These are phyloP conservation scores for Salvia rosmarinus DNA, from an alignment of 257 asterid species.

Conservation along the genomic window DNA sequence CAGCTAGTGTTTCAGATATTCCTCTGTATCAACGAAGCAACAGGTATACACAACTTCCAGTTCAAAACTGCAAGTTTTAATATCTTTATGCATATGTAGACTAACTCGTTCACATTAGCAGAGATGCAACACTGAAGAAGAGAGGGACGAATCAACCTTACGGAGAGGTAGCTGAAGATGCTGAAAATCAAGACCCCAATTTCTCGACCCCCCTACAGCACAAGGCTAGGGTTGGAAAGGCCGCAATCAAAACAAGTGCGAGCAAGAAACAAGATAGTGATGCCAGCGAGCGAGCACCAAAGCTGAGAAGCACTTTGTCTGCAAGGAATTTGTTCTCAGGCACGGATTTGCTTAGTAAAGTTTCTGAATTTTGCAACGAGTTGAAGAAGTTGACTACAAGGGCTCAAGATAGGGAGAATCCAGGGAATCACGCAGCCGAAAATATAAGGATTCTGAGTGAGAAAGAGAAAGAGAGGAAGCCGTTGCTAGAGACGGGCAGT, in stretches of 20 bases:
- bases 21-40: slow-evolving; percentile 61
- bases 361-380: slow-evolving; percentile 86
- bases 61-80: slow-evolving; percentile 5
- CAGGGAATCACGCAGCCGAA: slow-evolving; percentile 18
- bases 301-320: slow-evolving; percentile 78
- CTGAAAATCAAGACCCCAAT: slow-evolving; percentile 79
- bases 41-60: slow-evolving; percentile 50
- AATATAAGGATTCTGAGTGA: slow-evolving; percentile 35
- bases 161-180: slow-evolving; percentile 48
- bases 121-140: slow-evolving; percentile 78
- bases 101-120: slow-evolving; percentile 37
- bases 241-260: slow-evolving; percentile 60
- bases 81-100: neutral
- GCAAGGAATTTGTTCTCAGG: slow-evolving; percentile 86
- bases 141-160: slow-evolving; percentile 59
- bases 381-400: slow-evolving; percentile 73
- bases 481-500: slow-evolving; percentile 57
- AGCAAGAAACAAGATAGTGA: slow-evolving; percentile 52
- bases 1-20: slow-evolving; percentile 63
- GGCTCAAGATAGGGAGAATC: slow-evolving; percentile 50
- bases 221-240: slow-evolving; percentile 52
- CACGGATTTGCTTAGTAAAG: slow-evolving; percentile 76
- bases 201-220: slow-evolving; percentile 55
- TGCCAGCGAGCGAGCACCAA: slow-evolving; percentile 49
- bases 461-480: slow-evolving; percentile 69